Evolutionary conservation across 2,329 filamentous ascomycete genomes (phyloP).

Genomic region (Ascochyta pisi): DNA sequence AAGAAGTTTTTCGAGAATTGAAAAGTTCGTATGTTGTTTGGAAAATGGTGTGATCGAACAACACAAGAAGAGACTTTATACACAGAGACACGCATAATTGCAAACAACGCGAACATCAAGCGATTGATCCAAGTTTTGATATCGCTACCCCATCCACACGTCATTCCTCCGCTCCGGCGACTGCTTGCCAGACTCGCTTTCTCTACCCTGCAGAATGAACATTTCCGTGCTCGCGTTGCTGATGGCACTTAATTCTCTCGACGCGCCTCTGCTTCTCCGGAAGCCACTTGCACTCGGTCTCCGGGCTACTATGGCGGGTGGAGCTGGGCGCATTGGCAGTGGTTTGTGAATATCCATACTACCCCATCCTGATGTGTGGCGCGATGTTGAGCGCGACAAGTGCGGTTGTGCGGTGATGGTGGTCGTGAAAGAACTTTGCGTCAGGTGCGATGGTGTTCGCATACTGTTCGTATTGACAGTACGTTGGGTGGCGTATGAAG

Average conservation of each 20-base stretch:
- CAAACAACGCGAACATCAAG: too few relatives aligned
- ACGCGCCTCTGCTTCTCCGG: conserved; percentile 3
- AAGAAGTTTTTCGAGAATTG: too few relatives aligned
- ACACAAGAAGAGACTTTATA: not conserved
- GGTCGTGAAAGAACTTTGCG: conserved; percentile 8
- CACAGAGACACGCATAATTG: not conserved
- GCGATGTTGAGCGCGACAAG: conserved; percentile 6
- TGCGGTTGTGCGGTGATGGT: conserved; percentile 11
- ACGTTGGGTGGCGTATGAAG: not conserved
- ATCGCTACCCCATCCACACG: conserved; percentile 6
- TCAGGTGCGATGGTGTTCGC: conserved; percentile 1
- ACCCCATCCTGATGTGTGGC: not conserved
- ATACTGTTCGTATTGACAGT: conserved; percentile 2
- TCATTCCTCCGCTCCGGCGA: conserved; percentile 8
- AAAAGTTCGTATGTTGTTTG: too few relatives aligned
- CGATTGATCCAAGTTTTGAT: not conserved
- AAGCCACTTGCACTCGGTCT: not conserved
- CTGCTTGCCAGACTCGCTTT: not conserved
- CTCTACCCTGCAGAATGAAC: conserved; percentile 12
- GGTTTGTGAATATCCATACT: conserved; percentile 9
- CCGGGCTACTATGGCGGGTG: not conserved
- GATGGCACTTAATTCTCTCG: conserved; percentile 5
- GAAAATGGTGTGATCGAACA: too few relatives aligned
- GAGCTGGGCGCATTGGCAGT: conserved; percentile 8
- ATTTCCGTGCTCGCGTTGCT: conserved; percentile 13